These are phyloP conservation scores for Verticillium dahliae DNA, from an alignment of 2,329 filamentous ascomycete species.

Conservation along the genomic window DNA sequence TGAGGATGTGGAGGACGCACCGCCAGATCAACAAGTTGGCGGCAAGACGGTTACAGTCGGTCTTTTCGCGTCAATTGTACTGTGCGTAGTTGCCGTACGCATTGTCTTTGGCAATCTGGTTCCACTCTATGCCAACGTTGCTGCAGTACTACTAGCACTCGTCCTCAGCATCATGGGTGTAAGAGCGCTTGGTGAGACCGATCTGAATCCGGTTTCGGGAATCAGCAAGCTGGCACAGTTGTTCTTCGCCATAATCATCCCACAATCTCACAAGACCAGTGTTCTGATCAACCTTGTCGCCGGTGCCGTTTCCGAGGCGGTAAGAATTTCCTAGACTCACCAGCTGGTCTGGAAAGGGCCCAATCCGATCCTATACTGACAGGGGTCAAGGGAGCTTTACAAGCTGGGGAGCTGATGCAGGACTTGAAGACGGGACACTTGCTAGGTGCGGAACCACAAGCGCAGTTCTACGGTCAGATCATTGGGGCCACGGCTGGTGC, in stretches of 20 bases:
- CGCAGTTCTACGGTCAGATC: slow-evolving; percentile 94
- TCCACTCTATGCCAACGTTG: slow-evolving; percentile 66
- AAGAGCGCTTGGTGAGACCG: slow-evolving; percentile 69
- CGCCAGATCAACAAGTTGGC: slow-evolving; percentile 74
- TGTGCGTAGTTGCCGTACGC: slow-evolving; percentile 79
- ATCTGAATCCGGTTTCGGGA: slow-evolving; percentile 91
- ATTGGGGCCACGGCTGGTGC: slow-evolving; percentile 85
- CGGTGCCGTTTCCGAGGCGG: slow-evolving; percentile 57
- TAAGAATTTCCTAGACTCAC: neutral
- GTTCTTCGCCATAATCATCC: slow-evolving; percentile 87
- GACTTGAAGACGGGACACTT: slow-evolving; percentile 95
- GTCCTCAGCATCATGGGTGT: slow-evolving; percentile 70
- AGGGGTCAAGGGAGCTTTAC: slow-evolving; percentile 58
- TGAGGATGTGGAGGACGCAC: slow-evolving; percentile 59
- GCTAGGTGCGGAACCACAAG: slow-evolving; percentile 83
- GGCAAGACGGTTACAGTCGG: slow-evolving; percentile 65
- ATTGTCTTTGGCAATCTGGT: slow-evolving; percentile 79
- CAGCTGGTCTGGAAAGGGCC: neutral
- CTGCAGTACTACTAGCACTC: slow-evolving; percentile 79
- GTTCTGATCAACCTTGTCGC: slow-evolving; percentile 95
- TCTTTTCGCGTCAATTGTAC: slow-evolving; percentile 65
- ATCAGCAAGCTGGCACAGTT: slow-evolving; percentile 96
- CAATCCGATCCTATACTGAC: slow-evolving; percentile 1
- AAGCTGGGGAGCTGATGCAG: slow-evolving; percentile 94
- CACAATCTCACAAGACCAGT: slow-evolving; percentile 70